phyloP scores from a whole-genome alignment of 1,284 basidiomycete species.

The Sanghuangporus weigelae region DNA sequence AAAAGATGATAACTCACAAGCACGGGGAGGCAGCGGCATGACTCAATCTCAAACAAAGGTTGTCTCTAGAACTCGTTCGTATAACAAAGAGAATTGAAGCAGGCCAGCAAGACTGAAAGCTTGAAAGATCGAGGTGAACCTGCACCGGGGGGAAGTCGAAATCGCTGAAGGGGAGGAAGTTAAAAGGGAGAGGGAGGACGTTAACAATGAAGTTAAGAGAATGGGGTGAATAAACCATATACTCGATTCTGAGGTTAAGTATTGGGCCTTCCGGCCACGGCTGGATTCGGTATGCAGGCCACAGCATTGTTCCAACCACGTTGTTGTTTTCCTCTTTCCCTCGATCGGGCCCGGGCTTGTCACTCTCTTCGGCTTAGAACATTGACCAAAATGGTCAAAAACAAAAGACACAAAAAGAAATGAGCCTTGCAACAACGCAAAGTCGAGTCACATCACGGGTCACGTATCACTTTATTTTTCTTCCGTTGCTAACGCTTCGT shows the following conservation, averaged over 20 bases:
- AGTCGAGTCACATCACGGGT: neutral
- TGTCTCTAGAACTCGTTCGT: neutral
- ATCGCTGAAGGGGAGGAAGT: neutral
- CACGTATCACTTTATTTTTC: neutral
- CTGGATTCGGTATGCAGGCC: neutral
- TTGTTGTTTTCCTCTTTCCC: neutral
- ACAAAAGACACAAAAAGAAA: neutral
- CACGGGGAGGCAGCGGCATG: slow-evolving; percentile 33
- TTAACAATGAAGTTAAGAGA: neutral
- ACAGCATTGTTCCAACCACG: slow-evolving; percentile 5
- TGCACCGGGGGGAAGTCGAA: slow-evolving; percentile 14
- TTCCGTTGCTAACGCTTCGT: slow-evolving; percentile 1
- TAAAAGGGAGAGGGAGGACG: neutral
- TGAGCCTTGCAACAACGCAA: neutral
- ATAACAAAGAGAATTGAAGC: neutral
- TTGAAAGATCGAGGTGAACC: slow-evolving; percentile 12
- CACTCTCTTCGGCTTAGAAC: neutral
- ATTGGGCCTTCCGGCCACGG: neutral
- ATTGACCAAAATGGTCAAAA: neutral
- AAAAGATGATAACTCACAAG: slow-evolving; percentile 30
- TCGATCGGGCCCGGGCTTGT: neutral
- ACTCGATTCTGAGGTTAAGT: slow-evolving; percentile 2
- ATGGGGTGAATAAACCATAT: neutral
- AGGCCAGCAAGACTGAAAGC: neutral
- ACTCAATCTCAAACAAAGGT: neutral